These are phyloP conservation scores for Dothistroma septosporum DNA, from an alignment of 2,329 filamentous ascomycete species.

Conservation along the genomic window DNA sequence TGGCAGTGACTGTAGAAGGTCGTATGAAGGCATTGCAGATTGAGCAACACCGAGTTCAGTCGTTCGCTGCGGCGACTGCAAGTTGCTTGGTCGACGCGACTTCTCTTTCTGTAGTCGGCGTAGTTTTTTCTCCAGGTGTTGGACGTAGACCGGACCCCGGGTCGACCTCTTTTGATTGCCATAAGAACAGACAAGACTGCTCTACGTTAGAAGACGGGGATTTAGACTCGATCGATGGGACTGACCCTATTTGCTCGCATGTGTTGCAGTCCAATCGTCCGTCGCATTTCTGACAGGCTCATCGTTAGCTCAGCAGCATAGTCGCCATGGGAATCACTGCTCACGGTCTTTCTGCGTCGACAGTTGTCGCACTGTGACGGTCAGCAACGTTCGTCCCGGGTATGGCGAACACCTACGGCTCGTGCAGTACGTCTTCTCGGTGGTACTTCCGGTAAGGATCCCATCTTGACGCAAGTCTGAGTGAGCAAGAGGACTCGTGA, in stretches of 20 bases:
- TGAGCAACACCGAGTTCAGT: not conserved
- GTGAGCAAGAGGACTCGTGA: not conserved
- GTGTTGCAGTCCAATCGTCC: slow-evolving; percentile 13
- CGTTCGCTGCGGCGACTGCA: not conserved
- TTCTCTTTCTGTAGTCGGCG: slow-evolving; percentile 10
- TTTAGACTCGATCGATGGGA: not conserved
- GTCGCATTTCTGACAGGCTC: slow-evolving; percentile 8
- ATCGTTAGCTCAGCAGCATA: not conserved
- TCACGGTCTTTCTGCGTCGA: slow-evolving; percentile 10
- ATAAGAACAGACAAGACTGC: slow-evolving; percentile 15
- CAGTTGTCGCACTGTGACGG: slow-evolving; percentile 13
- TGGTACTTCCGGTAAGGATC: not conserved
- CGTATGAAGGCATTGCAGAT: not conserved
- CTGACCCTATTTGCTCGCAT: slow-evolving; percentile 11
- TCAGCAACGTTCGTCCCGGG: not conserved
- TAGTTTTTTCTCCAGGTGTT: slow-evolving; percentile 14
- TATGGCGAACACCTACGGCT: slow-evolving; percentile 8
- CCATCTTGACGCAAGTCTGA: not conserved
- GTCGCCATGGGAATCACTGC: not conserved
- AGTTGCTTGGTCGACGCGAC: not conserved
- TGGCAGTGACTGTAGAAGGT: too few species aligned
- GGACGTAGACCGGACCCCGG: slow-evolving; percentile 9
- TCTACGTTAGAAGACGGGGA: not conserved
- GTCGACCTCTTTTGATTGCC: slow-evolving; percentile 15
- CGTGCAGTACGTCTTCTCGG: slow-evolving; percentile 14